Evolutionary conservation across 2,329 filamentous ascomycete species (phyloP).

Genomic region (Leptodontidium sp.): DNA sequence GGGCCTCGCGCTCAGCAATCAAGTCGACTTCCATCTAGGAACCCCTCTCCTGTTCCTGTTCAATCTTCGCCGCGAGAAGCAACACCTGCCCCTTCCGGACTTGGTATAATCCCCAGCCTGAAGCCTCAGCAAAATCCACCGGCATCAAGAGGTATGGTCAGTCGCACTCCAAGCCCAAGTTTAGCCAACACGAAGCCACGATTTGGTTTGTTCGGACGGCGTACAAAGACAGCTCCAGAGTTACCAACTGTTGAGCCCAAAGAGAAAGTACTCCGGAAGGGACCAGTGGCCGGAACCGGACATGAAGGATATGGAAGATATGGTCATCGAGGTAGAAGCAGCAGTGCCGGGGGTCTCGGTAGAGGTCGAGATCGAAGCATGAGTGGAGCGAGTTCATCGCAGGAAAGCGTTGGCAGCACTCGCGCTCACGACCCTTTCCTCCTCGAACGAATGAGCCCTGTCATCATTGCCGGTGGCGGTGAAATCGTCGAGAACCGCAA

Average conservation of each 20-base stretch:
- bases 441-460: conserved; percentile 68
- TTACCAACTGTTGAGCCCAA: conserved; percentile 59
- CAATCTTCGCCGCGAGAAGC: conserved; percentile 44
- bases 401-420: conserved; percentile 58
- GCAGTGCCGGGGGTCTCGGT: conserved; percentile 59
- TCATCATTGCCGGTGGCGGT: conserved; percentile 69
- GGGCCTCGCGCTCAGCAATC: conserved; percentile 47
- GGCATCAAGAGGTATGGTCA: conserved; percentile 44
- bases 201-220: conserved; percentile 81
- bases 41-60: conserved; percentile 46
- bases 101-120: conserved; percentile 45
- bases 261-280: conserved; percentile 71
- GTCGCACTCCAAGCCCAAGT: conserved; percentile 63
- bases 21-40: conserved; percentile 47
- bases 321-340: conserved; percentile 68
- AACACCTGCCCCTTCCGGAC: conserved; percentile 42
- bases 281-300: conserved; percentile 89
- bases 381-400: conserved; percentile 54
- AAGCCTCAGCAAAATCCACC: conserved; percentile 36
- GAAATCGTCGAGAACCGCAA: conserved; percentile 69
- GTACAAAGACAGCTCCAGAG: conserved; percentile 69
- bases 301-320: conserved; percentile 85
- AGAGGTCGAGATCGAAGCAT: conserved; percentile 50
- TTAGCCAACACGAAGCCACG: conserved; percentile 66
- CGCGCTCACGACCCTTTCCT: conserved; percentile 63